Conservation (phyloP, 1,284 basidiomycete genomes). For the Erythrobasidium hasegawianum region DNA sequence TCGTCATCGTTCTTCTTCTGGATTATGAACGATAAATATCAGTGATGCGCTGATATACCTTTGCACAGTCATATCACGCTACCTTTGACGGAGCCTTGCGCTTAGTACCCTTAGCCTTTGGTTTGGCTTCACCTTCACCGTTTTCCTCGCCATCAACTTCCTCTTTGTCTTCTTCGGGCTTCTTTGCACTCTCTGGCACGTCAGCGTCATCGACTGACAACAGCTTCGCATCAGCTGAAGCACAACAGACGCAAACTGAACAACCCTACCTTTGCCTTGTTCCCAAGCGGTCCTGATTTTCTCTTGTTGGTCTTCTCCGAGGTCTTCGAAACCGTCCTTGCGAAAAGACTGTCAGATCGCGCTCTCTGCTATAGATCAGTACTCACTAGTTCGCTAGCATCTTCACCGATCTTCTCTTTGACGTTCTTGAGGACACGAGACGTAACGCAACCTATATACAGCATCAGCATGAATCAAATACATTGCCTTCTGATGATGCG, state of each 20-base stretch:
- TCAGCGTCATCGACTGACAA: slow-evolving; percentile 41
- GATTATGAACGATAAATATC: too few species aligned
- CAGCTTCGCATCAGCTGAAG: too few species aligned
- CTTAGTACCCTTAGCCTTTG: slow-evolving; percentile 24
- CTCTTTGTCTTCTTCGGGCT: slow-evolving; percentile 21
- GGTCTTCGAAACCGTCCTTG: slow-evolving; percentile 41
- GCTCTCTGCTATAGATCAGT: too few species aligned
- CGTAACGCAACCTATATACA: neutral
- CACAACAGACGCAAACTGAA: too few species aligned
- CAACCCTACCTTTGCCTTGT: slow-evolving; percentile 35
- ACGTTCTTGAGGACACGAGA: slow-evolving; percentile 3
- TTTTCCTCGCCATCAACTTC: slow-evolving; percentile 19
- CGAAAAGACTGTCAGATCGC: too few species aligned
- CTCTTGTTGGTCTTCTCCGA: slow-evolving; percentile 40
- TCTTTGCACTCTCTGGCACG: slow-evolving; percentile 42
- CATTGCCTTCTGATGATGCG: too few species aligned
- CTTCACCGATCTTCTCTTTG: neutral
- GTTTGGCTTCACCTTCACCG: slow-evolving; percentile 8
- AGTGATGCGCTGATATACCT: too few species aligned
- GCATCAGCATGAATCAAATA: too few species aligned
- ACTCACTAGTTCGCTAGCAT: slow-evolving; percentile 5
- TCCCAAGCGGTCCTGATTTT: slow-evolving; percentile 37
- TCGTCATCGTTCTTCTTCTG: slow-evolving; percentile 28
- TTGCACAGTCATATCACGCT: too few species aligned
- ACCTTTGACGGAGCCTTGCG: neutral